These are phyloP conservation scores for Firmiana major DNA, from an alignment of 345 rosid genomes.

Conservation along the genomic window DNA sequence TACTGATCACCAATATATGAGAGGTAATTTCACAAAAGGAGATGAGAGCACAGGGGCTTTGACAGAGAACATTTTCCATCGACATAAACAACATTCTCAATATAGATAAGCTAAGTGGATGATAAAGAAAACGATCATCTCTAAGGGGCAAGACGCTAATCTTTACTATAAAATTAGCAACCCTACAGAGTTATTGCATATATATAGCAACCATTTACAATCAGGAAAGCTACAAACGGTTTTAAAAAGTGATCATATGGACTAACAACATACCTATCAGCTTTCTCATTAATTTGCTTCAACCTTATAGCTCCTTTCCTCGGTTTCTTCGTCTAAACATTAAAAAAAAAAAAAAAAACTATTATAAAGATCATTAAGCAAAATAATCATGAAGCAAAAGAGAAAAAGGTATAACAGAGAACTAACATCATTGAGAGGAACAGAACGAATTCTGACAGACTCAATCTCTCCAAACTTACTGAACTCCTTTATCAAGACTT, in stretches of 20 bases:
- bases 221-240: not conserved
- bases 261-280: conserved; percentile 53
- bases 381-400: not conserved
- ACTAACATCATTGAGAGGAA: conserved; percentile 81
- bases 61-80: not conserved
- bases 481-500: conserved; percentile 63
- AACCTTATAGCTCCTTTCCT: conserved; percentile 76
- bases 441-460: conserved; percentile 87
- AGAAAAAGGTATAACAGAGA: not conserved
- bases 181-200: not conserved
- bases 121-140: not conserved
- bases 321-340: conserved; percentile 65
- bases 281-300: conserved; percentile 73
- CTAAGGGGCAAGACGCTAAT: not conserved
- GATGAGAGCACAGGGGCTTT: not conserved
- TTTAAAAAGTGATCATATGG: not conserved
- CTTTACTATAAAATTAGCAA: too few relatives aligned
- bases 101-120: not conserved
- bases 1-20: conserved; percentile 3
- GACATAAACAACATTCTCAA: not conserved
- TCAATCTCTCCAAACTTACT: conserved; percentile 79
- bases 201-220: not conserved
- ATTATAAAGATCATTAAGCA: conserved; percentile 6
- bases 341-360: not conserved
- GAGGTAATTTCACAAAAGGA: not conserved